phyloP scores from a whole-genome alignment of 352 stramenopile genomes.

The Pythium aquatile region DNA sequence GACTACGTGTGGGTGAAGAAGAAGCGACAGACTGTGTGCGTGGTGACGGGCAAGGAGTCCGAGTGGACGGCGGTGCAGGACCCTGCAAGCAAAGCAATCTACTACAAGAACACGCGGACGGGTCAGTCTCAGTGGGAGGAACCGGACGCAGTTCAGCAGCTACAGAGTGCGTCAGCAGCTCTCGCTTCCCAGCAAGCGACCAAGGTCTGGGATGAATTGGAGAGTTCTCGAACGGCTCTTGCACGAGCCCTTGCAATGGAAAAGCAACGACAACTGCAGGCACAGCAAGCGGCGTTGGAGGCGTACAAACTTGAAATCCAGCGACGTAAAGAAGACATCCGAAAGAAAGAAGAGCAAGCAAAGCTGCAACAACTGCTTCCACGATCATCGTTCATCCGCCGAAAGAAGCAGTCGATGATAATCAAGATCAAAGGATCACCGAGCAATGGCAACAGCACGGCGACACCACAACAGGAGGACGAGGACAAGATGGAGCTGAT shows the following conservation, averaged over 20 bases:
- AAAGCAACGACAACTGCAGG: conserved; percentile 39
- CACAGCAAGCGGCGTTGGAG: conserved; percentile 34
- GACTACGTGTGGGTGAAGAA: conserved; percentile 80
- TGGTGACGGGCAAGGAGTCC: conserved; percentile 53
- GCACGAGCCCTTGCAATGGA: conserved; percentile 40
- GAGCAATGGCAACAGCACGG: conserved; percentile 18
- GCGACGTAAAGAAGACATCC: conserved; percentile 55
- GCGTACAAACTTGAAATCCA: conserved; percentile 39
- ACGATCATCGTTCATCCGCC: conserved; percentile 59
- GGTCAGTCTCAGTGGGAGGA: conserved; percentile 72
- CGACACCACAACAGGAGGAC: neutral
- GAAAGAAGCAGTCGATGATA: conserved; percentile 72
- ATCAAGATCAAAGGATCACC: conserved; percentile 39
- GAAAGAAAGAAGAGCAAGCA: conserved; percentile 52
- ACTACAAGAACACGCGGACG: conserved; percentile 72
- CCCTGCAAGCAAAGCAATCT: conserved; percentile 50
- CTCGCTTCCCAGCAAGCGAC: conserved; percentile 55
- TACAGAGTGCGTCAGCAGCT: conserved; percentile 45
- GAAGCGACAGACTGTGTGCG: conserved; percentile 65
- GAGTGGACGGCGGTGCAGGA: conserved; percentile 69
- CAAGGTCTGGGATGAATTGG: conserved; percentile 57
- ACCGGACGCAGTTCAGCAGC: conserved; percentile 53
- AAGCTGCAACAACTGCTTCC: conserved; percentile 56
- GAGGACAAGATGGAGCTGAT: conserved; percentile 54
- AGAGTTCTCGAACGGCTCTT: conserved; percentile 39